These are phyloP conservation scores for Cyclostephanos tholiformis DNA, from an alignment of 108 stramenopile species.

Conservation along the genomic window DNA sequence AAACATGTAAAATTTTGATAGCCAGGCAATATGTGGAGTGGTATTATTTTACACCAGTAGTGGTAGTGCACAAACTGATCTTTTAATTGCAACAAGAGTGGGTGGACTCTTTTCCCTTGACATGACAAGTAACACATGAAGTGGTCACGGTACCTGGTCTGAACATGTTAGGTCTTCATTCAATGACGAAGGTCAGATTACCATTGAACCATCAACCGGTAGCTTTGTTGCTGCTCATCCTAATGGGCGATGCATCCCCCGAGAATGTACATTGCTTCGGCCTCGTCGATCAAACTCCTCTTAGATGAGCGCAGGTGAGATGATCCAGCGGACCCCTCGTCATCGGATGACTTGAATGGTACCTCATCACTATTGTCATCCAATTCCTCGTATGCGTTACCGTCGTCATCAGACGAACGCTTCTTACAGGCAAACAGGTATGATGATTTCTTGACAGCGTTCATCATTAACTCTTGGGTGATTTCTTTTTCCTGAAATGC, in stretches of 20 bases:
- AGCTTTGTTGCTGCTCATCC: slow-evolving; percentile 57
- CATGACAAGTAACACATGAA: slow-evolving; percentile 41
- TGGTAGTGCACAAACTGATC: slow-evolving; percentile 1
- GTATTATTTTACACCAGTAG: slow-evolving; percentile 46
- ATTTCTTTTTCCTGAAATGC: no score
- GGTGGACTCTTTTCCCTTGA: slow-evolving; percentile 57
- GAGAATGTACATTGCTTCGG: no score
- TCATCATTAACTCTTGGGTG: no score
- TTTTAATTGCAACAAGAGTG: slow-evolving; percentile 61
- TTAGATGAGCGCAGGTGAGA: no score
- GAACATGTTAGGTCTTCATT: slow-evolving; percentile 23
- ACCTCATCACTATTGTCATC: no score
- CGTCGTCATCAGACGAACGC: no score
- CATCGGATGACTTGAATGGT: no score
- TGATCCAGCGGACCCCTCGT: no score
- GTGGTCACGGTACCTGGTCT: slow-evolving; percentile 50
- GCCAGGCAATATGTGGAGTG: slow-evolving; percentile 65
- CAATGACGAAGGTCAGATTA: slow-evolving; percentile 4
- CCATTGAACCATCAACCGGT: slow-evolving; percentile 53
- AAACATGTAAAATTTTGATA: neutral
- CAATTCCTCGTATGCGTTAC: no score
- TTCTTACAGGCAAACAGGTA: no score
- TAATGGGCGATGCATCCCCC: neutral
- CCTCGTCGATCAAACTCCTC: no score
- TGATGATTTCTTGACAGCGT: no score